Evolutionary conservation across 192 early-diverging fungal species (phyloP).

Genomic region (Lunasporangiospora selenospora): DNA sequence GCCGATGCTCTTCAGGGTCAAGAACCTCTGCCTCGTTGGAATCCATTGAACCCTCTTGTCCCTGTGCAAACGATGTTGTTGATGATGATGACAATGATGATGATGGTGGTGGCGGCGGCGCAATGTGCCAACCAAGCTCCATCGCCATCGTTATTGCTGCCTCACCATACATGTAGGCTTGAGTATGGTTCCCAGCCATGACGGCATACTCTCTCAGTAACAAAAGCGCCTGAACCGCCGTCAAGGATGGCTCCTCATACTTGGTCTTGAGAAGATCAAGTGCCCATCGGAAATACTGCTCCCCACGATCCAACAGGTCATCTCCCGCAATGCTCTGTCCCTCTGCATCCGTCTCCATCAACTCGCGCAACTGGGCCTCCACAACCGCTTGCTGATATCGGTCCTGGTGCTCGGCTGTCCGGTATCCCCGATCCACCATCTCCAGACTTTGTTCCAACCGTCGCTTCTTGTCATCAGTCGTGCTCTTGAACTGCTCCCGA

Average conservation of each 20-base stretch:
- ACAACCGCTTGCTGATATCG: conserved; percentile 3
- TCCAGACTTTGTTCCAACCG: conserved; percentile 13
- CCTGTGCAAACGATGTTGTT: too few relatives aligned
- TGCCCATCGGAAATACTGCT: conserved; percentile 46
- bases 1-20: too few relatives aligned
- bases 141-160: conserved; percentile 46
- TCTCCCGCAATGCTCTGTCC: conserved; percentile 6
- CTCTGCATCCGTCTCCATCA: conserved; percentile 25
- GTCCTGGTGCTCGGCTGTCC: neutral
- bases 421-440: conserved; percentile 5
- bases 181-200: conserved; percentile 42
- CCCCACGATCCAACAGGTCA: conserved; percentile 23
- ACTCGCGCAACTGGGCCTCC: conserved; percentile 12
- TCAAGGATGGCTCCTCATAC: conserved; percentile 36
- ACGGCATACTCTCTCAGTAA: conserved; percentile 39
- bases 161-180: conserved; percentile 43
- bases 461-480: conserved; percentile 9
- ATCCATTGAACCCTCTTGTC: too few relatives aligned
- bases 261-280: conserved; percentile 21
- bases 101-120: too few relatives aligned
- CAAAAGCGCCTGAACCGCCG: conserved; percentile 33
- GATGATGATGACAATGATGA: too few relatives aligned
- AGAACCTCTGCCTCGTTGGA: too few relatives aligned
- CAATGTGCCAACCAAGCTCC: conserved; percentile 39
- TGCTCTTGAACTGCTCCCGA: conserved; percentile 17